These are phyloP conservation scores for Suillus weaverae DNA, from an alignment of 768 basidiomycete genomes.

Conservation along the genomic window DNA sequence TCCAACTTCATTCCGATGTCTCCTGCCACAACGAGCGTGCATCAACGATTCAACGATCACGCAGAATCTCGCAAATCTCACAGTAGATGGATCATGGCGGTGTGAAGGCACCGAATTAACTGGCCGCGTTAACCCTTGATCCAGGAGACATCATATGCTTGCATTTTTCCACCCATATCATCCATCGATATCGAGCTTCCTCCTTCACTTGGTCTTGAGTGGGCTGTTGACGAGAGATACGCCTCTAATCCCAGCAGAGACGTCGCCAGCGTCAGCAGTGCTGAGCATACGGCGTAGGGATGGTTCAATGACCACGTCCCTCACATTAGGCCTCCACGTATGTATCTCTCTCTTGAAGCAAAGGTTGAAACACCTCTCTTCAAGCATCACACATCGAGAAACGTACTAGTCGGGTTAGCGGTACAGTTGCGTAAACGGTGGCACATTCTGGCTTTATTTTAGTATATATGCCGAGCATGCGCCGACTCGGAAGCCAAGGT, in stretches of 20 bases:
- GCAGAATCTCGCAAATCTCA: background rate
- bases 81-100: background rate
- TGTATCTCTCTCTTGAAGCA: background rate
- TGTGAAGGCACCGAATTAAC: background rate
- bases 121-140: background rate
- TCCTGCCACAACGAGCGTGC: background rate
- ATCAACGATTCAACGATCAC: background rate
- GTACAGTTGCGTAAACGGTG: background rate
- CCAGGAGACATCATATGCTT: background rate
- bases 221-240: background rate
- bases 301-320: too few relatives aligned
- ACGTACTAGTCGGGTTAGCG: background rate
- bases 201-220: background rate
- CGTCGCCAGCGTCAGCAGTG: background rate
- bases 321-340: too few relatives aligned
- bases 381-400: background rate
- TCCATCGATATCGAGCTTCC: background rate
- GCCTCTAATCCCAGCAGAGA: too few relatives aligned
- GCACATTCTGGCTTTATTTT: background rate
- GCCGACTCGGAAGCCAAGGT: background rate
- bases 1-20: background rate
- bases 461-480: background rate
- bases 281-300: background rate
- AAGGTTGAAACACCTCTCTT: background rate
- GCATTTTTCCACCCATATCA: background rate